Evolutionary conservation across 352 stramenopile species (phyloP).

Genomic region (Phytopythium montanum): DNA sequence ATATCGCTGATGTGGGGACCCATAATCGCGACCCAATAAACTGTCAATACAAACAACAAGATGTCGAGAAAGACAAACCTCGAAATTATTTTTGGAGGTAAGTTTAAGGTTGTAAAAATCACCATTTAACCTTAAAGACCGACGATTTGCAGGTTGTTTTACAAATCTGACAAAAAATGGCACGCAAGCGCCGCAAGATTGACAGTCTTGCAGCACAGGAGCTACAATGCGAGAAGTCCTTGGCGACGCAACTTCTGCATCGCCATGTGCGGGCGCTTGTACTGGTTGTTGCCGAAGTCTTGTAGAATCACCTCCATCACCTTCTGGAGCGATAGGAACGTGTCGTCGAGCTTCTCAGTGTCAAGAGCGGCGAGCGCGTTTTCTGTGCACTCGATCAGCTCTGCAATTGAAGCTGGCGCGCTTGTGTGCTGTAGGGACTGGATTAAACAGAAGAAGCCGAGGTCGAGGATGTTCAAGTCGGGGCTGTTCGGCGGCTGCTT

Average conservation of each 20-base stretch:
- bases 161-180: constrained; percentile 1
- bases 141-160: not conserved
- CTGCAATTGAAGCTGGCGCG: not conserved
- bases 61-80: not conserved
- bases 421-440: constrained; percentile 1
- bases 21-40: not conserved
- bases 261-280: constrained; percentile 1
- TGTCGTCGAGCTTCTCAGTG: not conserved
- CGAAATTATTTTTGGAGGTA: not conserved
- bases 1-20: not conserved
- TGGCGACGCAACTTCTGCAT: constrained; percentile 3
- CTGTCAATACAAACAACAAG: constrained; percentile 1
- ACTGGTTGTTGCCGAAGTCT: not conserved
- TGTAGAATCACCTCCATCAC: constrained; percentile 3
- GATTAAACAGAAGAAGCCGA: constrained; percentile 8
- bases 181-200: not conserved
- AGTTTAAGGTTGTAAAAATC: constrained; percentile 1
- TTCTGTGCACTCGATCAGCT: not conserved
- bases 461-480: constrained; percentile 6
- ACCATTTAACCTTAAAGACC: not conserved
- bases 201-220: not conserved
- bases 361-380: not conserved
- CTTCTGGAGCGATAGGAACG: constrained; percentile 2
- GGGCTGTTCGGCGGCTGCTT: constrained; percentile 7
- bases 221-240: not conserved